Conservation (phyloP, 2,329 filamentous ascomycete species). For the Botrytis elliptica region DNA sequence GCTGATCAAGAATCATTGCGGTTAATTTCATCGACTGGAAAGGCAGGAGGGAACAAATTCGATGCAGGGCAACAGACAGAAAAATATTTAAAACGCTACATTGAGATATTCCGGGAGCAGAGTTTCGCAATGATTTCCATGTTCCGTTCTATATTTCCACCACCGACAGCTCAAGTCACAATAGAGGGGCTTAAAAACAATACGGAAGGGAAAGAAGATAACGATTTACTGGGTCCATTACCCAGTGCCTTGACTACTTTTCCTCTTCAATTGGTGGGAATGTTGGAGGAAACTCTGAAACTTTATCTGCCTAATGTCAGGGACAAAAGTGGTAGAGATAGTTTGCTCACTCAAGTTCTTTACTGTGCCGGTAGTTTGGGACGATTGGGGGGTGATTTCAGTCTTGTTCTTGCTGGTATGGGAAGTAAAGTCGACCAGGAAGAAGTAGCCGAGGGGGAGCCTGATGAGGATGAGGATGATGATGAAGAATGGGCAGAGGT, state of each 20-base stretch:
- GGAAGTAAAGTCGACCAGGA: constrained; percentile 39
- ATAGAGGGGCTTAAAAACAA: constrained; percentile 27
- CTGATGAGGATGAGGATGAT: constrained; percentile 45
- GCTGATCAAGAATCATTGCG: constrained; percentile 77
- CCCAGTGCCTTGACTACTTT: constrained; percentile 82
- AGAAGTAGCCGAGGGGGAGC: constrained; percentile 42
- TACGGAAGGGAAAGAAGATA: constrained; percentile 25
- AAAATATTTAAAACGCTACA: constrained; percentile 88
- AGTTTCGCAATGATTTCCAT: constrained; percentile 94
- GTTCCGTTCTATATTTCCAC: constrained; percentile 84
- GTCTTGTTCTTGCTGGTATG: constrained; percentile 74
- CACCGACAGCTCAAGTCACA: constrained; percentile 33
- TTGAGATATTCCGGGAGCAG: constrained; percentile 97
- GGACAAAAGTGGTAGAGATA: constrained; percentile 79
- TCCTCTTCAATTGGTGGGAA: constrained; percentile 75
- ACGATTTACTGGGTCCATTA: constrained; percentile 55
- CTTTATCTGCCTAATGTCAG: constrained; percentile 77
- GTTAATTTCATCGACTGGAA: constrained; percentile 36
- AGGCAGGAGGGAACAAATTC: constrained; percentile 44
- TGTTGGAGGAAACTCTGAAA: constrained; percentile 74
- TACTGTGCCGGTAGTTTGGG: constrained; percentile 93
- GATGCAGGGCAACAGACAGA: constrained; percentile 87
- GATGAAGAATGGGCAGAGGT: constrained; percentile 85
- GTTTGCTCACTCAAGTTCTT: constrained; percentile 84
- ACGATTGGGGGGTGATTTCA: constrained; percentile 87